Base-by-base conservation (phyloP, 441 rosid genomes). In the Gossypium trilobum region DNA sequence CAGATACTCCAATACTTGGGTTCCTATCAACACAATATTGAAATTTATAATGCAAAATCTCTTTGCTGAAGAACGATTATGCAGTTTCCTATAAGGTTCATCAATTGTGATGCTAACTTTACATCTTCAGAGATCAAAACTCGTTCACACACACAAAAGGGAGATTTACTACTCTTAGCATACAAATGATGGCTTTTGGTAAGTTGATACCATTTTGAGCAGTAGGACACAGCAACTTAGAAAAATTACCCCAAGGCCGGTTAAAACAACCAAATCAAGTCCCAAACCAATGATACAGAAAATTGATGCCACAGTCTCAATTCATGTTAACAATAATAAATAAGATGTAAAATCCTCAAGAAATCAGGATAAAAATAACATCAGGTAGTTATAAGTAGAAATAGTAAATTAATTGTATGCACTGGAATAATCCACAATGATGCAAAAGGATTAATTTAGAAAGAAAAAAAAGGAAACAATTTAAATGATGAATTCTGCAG, bases 261-360 rank as follows among this genome's bases (percentile, higher is more conserved):
- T 66, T 48, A 66, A 66, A 65, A 25, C 39, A 23, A 48, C 42
- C 71, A 5, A 66, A 66, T 48, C 42, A 66, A 66, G 22, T 66
- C 42, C 23, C 10, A 14, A 74, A 20, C 36, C 56, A 20, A 70
- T 42, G 11, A 5, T 13, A 42, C 29, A 17, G 23, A 42, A 64
- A 23, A 11, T 1, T 13, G 54, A 64, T 42, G 17, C 31, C 10
- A 23, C 36, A 13, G 9, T 44, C 9, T 65, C 70, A 65, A 44
- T 19, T 44, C 20, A 65, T 13, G 9, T 33, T 33, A n/a, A 22
- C 33, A 44, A 44, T 10, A 22, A 65, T 2, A 0, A 65, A 3
- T 5, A 44, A 22, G 56, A 52, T 65, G 10, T 13, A 52, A 65
- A 42, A 44, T 22, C 33, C 17, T 59, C 64, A 25, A 59, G 10